These are phyloP conservation scores for Cornus florida DNA, from an alignment of 148 eudicot species.

Conservation along the genomic window DNA sequence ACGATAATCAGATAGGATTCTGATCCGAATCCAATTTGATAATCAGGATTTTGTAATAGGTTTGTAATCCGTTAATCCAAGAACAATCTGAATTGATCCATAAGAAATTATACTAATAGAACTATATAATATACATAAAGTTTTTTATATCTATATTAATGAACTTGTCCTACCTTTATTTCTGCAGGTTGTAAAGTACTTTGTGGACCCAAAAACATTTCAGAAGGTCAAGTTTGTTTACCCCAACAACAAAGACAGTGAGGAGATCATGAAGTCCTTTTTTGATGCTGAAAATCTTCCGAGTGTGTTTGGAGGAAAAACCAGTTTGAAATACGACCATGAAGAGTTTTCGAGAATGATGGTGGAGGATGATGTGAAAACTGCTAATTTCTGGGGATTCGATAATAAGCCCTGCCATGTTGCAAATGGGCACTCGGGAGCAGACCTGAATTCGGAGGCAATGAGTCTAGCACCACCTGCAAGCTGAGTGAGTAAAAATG, in stretches of 20 bases:
- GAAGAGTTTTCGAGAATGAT: conserved; percentile 74
- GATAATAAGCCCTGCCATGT: conserved; percentile 21
- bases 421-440: conserved; percentile 17
- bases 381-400: conserved; percentile 71
- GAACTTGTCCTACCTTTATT: background rate
- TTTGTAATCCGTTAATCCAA: background rate
- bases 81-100: too few species aligned
- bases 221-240: conserved; percentile 68
- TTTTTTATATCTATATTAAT: too few species aligned
- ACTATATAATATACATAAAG: too few species aligned
- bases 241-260: conserved; percentile 65
- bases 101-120: too few species aligned
- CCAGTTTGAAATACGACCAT: conserved; percentile 75
- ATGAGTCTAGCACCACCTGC: conserved; percentile 10
- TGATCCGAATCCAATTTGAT: background rate
- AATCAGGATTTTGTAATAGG: too few species aligned
- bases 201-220: conserved; percentile 61
- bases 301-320: conserved; percentile 79
- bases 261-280: conserved; percentile 68
- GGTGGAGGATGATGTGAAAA: conserved; percentile 65
- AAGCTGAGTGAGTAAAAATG: conserved; percentile 20
- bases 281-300: conserved; percentile 84
- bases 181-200: conserved; percentile 63
- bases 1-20: too few species aligned
- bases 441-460: conserved; percentile 20